Base-by-base conservation (phyloP, 257 asterid genomes). In the Petrea volubilis region DNA sequence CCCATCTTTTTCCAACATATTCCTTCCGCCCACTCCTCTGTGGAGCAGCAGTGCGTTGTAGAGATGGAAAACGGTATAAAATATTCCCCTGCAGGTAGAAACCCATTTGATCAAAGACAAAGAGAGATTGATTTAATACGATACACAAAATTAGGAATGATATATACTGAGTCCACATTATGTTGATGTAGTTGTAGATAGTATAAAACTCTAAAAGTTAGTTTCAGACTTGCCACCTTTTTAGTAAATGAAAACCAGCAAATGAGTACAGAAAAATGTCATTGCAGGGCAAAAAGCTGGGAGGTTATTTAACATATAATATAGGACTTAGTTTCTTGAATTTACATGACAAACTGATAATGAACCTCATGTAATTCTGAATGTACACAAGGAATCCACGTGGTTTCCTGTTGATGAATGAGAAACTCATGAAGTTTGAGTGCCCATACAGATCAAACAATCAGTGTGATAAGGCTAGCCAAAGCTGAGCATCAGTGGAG, bases 21-120 rank as follows among this genome's bases (percentile, higher is more conserved):
- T 92, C 98, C 88, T 88, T 92, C 86, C 82, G 81, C 56, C 86
- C 84, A 77, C 85, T 80, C 80, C 82, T 83, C 72, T 82, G 91
- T n/a, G 86, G 87, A 64, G 90, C 64, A 71, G 96, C 99, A 49
- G 99, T 95, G 68, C 99, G 99, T 78, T 95, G 99, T 43, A 95
- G 82, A 57, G 98, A 90, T 62, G 99, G 98, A 78, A 95, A 95
- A 59, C 94, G 89, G 87, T 95, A 95, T 63, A 95, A 81, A 75
- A 95, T 95, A 73, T 92, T 90, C 36, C 99, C 99, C 99, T 95
- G 94, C 79, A 77, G 40, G 69, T 56, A 73, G 12, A 40, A 41
- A 31, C 75, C 55, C 58, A 67, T 70, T 62, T 40, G 29, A 41
- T 57, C 0, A 24, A 66, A 51, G 43, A 57, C 10, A 41, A 68